Conservation (phyloP, 208 protist species). For the Crithidia bombi region DNA sequence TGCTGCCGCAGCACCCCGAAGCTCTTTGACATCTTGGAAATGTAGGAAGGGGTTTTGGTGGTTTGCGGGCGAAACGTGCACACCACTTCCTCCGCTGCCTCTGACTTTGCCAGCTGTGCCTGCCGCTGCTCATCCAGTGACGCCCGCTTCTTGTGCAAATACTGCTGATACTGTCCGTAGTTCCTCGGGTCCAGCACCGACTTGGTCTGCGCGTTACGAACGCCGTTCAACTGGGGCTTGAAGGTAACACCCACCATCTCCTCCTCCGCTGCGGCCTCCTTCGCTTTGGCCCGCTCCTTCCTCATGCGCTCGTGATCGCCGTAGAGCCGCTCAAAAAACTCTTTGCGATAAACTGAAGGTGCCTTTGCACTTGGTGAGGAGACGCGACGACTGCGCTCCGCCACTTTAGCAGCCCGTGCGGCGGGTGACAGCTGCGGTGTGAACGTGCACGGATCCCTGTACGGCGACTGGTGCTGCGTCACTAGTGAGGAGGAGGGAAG, state of each 20-base stretch:
- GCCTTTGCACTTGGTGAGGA: background rate
- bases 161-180: constrained; percentile 47
- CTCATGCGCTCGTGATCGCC: constrained; percentile 36
- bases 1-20: constrained; percentile 72
- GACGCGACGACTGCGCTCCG: background rate
- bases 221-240: constrained; percentile 48
- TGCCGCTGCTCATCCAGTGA: constrained; percentile 35
- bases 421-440: constrained; percentile 53
- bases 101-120: constrained; percentile 36
- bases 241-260: constrained; percentile 51
- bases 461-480: constrained; percentile 66
- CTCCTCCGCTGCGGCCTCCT: constrained; percentile 41
- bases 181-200: constrained; percentile 62
- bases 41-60: constrained; percentile 69
- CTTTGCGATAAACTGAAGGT: background rate
- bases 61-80: constrained; percentile 78
- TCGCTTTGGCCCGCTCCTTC: constrained; percentile 24
- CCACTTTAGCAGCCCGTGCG: constrained; percentile 25
- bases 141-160: constrained; percentile 39
- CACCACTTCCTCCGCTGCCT: constrained; percentile 37
- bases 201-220: constrained; percentile 45
- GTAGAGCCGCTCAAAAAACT: constrained; percentile 41
- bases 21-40: constrained; percentile 72
- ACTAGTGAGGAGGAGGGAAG: constrained; percentile 42
- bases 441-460: constrained; percentile 78